phyloP scores from a whole-genome alignment of 1,284 basidiomycete genomes.

The Microbotryum silenes-acaulis region DNA sequence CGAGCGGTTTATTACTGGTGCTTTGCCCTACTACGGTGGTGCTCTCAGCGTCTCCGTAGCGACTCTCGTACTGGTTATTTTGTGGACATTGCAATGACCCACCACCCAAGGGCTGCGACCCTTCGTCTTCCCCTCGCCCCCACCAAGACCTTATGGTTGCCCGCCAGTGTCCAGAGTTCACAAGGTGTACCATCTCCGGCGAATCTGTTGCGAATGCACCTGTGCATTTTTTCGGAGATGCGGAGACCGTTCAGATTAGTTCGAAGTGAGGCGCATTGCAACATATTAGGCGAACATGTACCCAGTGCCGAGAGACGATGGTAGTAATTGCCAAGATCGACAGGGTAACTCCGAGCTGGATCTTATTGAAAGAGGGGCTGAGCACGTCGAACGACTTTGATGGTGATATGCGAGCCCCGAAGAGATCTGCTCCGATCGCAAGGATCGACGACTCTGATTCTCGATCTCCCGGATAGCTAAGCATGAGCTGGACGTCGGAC shows the following conservation, averaged over 20 bases:
- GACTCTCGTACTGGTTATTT: slow-evolving; percentile 70
- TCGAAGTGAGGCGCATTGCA: too few species aligned
- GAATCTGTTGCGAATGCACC: background rate
- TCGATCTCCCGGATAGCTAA: slow-evolving; percentile 71
- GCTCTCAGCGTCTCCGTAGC: slow-evolving; percentile 75
- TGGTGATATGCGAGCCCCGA: slow-evolving; percentile 72
- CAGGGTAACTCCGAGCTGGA: slow-evolving; percentile 78
- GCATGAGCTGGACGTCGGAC: slow-evolving; percentile 56
- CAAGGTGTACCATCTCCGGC: background rate
- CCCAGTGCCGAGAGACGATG: too few species aligned
- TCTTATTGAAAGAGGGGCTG: slow-evolving; percentile 85
- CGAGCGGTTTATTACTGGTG: slow-evolving; percentile 83
- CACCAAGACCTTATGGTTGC: background rate
- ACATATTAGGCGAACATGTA: too few species aligned
- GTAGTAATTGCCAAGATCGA: slow-evolving; percentile 56
- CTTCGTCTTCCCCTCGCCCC: background rate
- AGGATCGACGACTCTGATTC: slow-evolving; percentile 90
- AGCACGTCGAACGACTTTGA: slow-evolving; percentile 91
- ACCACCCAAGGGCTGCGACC: background rate
- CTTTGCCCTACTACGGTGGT: slow-evolving; percentile 89
- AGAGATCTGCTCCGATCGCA: slow-evolving; percentile 77
- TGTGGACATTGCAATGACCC: slow-evolving; percentile 52
- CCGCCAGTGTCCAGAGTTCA: background rate
- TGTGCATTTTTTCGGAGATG: background rate
- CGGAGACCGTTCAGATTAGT: too few species aligned